Evolutionary conservation across 805 yeast species (phyloP).

Genomic region (Nakazawaea wyomingensis): DNA sequence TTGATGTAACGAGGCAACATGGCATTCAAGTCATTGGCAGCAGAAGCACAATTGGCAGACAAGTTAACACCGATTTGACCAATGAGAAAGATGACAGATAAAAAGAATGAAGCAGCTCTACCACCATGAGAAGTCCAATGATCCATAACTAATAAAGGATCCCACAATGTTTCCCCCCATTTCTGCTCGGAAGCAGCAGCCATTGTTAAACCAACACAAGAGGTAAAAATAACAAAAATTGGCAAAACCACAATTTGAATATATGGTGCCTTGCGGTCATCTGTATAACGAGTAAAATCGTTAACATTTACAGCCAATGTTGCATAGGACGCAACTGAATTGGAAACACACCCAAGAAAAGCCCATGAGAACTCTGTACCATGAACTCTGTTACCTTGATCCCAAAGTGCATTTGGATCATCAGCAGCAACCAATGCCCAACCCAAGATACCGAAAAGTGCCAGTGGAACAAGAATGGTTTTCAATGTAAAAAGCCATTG

Average conservation of each 20-base stretch:
- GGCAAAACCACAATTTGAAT: constrained; percentile 23
- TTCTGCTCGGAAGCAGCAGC: constrained; percentile 13
- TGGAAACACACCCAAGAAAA: constrained; percentile 21
- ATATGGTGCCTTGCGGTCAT: constrained; percentile 26
- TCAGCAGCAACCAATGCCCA: constrained; percentile 26
- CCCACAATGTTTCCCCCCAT: constrained; percentile 13
- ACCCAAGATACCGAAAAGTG: constrained; percentile 28
- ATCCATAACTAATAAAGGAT: constrained; percentile 12
- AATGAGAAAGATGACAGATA: constrained; percentile 51
- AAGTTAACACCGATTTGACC: constrained; percentile 36
- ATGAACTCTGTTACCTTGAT: constrained; percentile 16
- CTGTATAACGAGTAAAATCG: constrained; percentile 35
- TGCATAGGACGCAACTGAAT: constrained; percentile 30
- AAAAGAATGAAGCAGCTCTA: constrained; percentile 76
- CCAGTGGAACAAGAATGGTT: constrained; percentile 24
- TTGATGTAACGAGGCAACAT: constrained; percentile 54
- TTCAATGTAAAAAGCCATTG: constrained; percentile 30
- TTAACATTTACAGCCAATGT: constrained; percentile 32
- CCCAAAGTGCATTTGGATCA: constrained; percentile 16
- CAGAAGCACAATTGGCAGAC: constrained; percentile 57
- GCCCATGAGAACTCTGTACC: constrained; percentile 25
- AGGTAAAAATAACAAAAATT: constrained; percentile 12
- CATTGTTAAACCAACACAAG: constrained; percentile 14
- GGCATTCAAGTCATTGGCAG: constrained; percentile 53
- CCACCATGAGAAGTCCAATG: constrained; percentile 39